Percentiles rank a stretch among this genome's conserved stretches.
phyloP scores from a whole-genome alignment of 331 rosid species.

The Acacia pycnantha region DNA sequence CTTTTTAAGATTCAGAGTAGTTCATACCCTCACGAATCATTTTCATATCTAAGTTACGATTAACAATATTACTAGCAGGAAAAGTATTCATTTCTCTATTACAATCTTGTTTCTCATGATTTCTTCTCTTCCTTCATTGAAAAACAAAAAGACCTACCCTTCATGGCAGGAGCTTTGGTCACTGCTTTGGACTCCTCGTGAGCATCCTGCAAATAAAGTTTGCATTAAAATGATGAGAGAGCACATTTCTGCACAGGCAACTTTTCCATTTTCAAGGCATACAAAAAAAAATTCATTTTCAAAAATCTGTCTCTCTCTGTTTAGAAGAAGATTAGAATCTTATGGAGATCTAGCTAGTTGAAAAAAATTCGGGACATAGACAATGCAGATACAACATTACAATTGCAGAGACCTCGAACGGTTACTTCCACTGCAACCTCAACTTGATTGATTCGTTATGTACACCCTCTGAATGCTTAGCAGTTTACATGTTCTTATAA shows the following conservation, averaged over 20 bases:
- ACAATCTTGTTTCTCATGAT: neutral
- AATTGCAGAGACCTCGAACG: too few species aligned
- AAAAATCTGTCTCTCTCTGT: neutral
- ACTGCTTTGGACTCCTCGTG: constrained; percentile 83
- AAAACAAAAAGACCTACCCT: constrained; percentile 47
- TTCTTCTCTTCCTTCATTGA: neutral
- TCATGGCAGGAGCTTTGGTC: constrained; percentile 88
- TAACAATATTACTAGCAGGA: neutral
- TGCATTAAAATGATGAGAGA: constrained; percentile 8
- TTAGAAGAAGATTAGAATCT: constrained; percentile 4
- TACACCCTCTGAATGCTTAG: too few species aligned
- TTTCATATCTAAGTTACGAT: constrained; percentile 12
- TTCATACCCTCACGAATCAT: neutral
- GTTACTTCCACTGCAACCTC: too few species aligned
- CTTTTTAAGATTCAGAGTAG: constrained; percentile 3
- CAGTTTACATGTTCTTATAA: neutral
- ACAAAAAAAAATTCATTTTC: neutral
- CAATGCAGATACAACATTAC: neutral
- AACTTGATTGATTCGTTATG: too few species aligned
- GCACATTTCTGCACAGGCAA: constrained; percentile 7
- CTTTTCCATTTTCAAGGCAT: neutral
- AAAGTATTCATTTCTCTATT: neutral
- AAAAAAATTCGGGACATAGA: neutral
- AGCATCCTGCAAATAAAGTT: constrained; percentile 53
- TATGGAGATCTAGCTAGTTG: neutral